Evolutionary conservation across 2,329 filamentous ascomycete genomes (phyloP), one percentile per base, ranked within the genome.

Genomic region (Sphaceloma murrayae): DNA sequence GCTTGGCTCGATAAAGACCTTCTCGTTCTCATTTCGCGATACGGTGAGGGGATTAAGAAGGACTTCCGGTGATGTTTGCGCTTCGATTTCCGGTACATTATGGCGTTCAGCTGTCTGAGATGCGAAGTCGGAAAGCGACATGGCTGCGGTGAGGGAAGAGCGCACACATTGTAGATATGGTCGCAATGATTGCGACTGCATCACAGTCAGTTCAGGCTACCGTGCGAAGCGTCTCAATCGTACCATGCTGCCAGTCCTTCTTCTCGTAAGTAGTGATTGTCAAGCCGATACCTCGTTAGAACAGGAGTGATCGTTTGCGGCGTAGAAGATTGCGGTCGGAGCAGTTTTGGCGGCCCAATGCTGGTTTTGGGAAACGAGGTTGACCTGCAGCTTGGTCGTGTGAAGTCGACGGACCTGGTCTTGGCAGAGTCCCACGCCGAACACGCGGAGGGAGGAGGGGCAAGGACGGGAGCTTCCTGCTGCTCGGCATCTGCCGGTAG

Each of bases 51-150:
- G 88, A 58, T 91, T 94, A 49, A 98, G 73, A 16, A 98, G 75
- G 49, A 96, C 82, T 72, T 98, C 91, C 16, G 93, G 91, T 0
- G 88, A 94, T 43, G 82, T 87, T 53, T 80, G 79, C 31, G 89
- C 88, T 71, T 98, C 91, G 58, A 98, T 84, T 65, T 98, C 91
- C 50, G 91, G 91, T 34, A 96, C 89, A 72, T 98, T 98, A 70
- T 96, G 91, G 56, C 91, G 76, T 72, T 98, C 93, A 45, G 88
- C 85, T 34, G 85, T 86, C 68, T 98, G 91, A 39, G 89, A 96
- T 51, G 91, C 89, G 67, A 98, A 98, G 74, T 98, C 93, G 64
- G 87, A 89, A 48, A 94, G 77, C 48, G 86, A 89, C 54, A 98
- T 80, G 53, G 91, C 89, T 52, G 89, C 86, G 30, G 88, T 96